Percentiles rank a stretch among this genome's conserved stretches.
Conservation (phyloP, 768 basidiomycete genomes). For the Mycena filopes region DNA sequence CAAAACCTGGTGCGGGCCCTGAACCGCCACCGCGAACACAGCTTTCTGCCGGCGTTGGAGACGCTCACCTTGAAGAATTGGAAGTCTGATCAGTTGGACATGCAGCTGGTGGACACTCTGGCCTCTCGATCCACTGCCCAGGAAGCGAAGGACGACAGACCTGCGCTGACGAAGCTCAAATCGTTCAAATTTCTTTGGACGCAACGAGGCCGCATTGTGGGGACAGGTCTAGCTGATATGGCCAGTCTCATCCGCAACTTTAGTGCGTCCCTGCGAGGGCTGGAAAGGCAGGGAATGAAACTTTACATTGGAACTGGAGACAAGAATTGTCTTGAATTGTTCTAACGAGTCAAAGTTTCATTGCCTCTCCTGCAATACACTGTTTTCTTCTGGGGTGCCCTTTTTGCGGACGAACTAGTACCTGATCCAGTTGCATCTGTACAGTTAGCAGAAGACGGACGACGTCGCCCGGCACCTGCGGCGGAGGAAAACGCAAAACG, state of each 20-base stretch:
- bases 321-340: background rate
- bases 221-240: background rate
- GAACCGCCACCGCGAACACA: background rate
- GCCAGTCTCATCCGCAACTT: background rate
- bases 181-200: background rate
- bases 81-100: background rate
- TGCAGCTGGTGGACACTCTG: background rate
- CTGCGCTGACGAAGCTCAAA: background rate
- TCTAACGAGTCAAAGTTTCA: no score
- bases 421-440: slow-evolving; percentile 68
- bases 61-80: slow-evolving; percentile 1
- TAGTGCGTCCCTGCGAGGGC: background rate
- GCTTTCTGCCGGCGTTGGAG: slow-evolving; percentile 5
- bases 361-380: slow-evolving; percentile 28
- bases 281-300: background rate
- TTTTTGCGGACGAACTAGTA: slow-evolving; percentile 62
- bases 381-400: slow-evolving; percentile 4
- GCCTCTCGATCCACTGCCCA: background rate
- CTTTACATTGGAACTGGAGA: background rate
- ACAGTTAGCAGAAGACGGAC: slow-evolving; percentile 69
- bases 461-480: slow-evolving; percentile 51
- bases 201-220: no score
- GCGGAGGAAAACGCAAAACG: slow-evolving; percentile 72
- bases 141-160: background rate
- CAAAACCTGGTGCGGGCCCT: background rate